Base-by-base conservation (phyloP, 78 protist species). In the Polysphondylium violaceum region DNA sequence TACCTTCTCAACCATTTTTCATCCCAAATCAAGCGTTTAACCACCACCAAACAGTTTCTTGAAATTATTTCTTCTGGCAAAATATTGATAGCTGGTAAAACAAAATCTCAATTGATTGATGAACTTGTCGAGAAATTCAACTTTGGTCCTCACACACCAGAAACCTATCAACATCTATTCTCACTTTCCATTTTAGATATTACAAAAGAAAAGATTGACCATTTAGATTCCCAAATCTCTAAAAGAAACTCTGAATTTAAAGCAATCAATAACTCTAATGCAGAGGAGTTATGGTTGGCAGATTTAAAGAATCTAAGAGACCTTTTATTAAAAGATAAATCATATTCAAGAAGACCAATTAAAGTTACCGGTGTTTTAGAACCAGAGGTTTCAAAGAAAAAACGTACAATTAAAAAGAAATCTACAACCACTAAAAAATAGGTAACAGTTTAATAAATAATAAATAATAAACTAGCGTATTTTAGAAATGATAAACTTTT, bases 131-230 rank as follows among this genome's bases (percentile, higher is more conserved):
- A 2, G 3, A 16, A 23, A 17, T 23, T 23, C 21, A 40, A 41
- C 17, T 53, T 77, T 11, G 64, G 74, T 2, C 47, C 21, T 1
- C 56, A 74, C 29, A 16, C 40, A 61, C 86, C 68, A 21, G 93
- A 73, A 33, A 36, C 25, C 8, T 87, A 44, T 61, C 60, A 74
- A 47, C 56, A 87, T 29, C 74, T 87, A 17, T 74, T 87, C 27
- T 74, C 77, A 2, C 44, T 87, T 16, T 79, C 93, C 29, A 87
- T 87, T 41, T 36, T 76, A 29, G 86, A 76, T 35, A 76, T 87
- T n/a, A 87, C 93, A 4, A 58, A 71, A 56, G 93, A 87, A 44
- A 87, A 53, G 73, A 87, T 87, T n/a, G 53, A 74, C 21, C 21
- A 43, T 29, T 58, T 72, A 7, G 41, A 61, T 36, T 36, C 63